Base-by-base conservation (phyloP, 2,329 filamentous ascomycete genomes). In the Aureobasidium lini region DNA sequence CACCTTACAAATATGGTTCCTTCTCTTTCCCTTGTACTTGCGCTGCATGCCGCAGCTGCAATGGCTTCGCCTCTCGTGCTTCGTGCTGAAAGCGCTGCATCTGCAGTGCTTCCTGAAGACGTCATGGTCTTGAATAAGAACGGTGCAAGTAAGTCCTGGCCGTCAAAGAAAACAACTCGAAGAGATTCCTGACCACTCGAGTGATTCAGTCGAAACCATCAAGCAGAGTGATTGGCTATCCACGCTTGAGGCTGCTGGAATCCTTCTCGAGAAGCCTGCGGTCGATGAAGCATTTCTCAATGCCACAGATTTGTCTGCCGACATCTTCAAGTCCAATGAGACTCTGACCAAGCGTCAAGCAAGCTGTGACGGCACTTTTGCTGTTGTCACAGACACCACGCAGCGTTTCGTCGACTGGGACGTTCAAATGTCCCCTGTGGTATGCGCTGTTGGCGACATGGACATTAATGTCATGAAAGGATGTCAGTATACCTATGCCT, bases 381-480 rank as follows among this genome's bases (percentile, higher is more conserved):
- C 34, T 1, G 34, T 52, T 4, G 18, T 52, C 23, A 52, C 48
- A 2, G 48, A 52, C 32, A 40, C 48, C 2, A 52, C 48, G 4
- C 48, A 52, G 18, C 48, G 48, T 4, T 64, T 64, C 48, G 52
- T 63, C 18, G 62, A 64, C 32, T 63, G 61, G 61, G 61, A 64
- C 46, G 57, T 63, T 15, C 62, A 63, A 34, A 64, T 64, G 62
- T 64, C 62, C 23, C 60, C 53, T 29, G 61, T 64, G 8, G 60
- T 54, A 36, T 63, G 62, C 40, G 59, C 57, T 18, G 32, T 11
- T 11, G 23, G 36, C 16, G 37, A 48, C 39, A 60, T 61, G 15
- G 57, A 59, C 37, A 61, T 63, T 11, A 58, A 42, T 28, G 57
- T 63, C 31, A 49, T 49, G 29, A 34, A 29, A 29, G 62, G 61